A percentile compares a stretch with the other conserved stretches of the same genome.
phyloP scores from a whole-genome alignment of 495 filamentous ascomycete species.

The Lasiosphaeria ovina region DNA sequence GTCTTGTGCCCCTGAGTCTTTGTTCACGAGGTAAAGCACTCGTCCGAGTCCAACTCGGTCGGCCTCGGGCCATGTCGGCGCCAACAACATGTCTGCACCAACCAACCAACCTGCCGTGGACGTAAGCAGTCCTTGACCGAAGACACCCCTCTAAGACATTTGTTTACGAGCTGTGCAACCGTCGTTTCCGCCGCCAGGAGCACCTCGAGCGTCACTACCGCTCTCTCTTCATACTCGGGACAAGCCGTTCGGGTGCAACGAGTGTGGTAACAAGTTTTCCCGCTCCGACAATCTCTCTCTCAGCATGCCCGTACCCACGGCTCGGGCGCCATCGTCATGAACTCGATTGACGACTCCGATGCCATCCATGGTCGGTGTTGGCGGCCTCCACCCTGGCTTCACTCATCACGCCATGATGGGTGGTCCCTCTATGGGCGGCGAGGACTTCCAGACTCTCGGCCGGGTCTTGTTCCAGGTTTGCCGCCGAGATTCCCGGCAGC shows the following conservation, averaged over 20 bases:
- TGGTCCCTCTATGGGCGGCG: conserved; percentile 44
- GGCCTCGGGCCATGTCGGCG: conserved; percentile 23
- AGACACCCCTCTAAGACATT: conserved; percentile 98
- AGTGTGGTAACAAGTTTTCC: conserved; percentile 99
- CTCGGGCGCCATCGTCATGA: conserved; percentile 83
- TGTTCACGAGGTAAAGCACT: too few species aligned
- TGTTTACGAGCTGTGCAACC: conserved; percentile 90
- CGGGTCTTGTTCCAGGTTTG: conserved; percentile 73
- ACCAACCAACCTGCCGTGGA: conserved; percentile 88
- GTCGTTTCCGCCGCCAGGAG: conserved; percentile 97
- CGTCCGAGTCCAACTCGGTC: conserved; percentile 29
- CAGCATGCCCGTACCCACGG: conserved; percentile 96
- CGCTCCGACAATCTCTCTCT: conserved; percentile 93
- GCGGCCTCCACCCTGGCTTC: conserved; percentile 15
- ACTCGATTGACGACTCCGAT: conserved; percentile 75
- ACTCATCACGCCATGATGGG: conserved; percentile 26
- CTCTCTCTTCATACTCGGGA: conserved; percentile 96
- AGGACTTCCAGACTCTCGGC: conserved; percentile 63
- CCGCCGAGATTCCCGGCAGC: conserved; percentile 64
- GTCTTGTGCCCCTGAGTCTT: too few species aligned
- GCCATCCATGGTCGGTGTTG: conserved; percentile 23
- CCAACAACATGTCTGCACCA: conserved; percentile 55
- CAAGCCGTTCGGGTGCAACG: conserved; percentile 95
- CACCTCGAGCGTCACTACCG: conserved; percentile 99
- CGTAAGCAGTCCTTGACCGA: conserved; percentile 99